phyloP scores from a whole-genome alignment of 2,329 filamentous ascomycete species.

The Sporothrix globosa region DNA sequence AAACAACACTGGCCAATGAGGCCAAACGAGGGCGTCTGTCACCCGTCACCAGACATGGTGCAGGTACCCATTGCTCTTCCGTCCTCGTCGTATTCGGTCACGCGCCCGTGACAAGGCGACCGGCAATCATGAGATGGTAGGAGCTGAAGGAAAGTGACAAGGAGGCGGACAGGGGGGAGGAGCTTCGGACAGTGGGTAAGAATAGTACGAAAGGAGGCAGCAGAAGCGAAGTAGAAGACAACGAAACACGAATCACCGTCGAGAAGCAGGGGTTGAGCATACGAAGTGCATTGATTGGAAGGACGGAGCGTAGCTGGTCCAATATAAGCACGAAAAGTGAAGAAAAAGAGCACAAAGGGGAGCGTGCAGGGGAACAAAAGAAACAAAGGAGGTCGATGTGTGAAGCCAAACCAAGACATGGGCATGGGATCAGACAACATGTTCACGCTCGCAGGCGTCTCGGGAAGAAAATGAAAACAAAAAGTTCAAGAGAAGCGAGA shows the following conservation, averaged over 20 bases:
- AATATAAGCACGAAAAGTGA: conserved; percentile 22
- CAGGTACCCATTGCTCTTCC: conserved; percentile 12
- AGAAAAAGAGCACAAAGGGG: not conserved
- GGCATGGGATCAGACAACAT: conserved; percentile 22
- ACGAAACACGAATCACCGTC: not conserved
- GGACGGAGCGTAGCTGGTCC: not conserved
- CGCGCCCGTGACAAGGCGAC: not conserved
- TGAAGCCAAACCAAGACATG: not conserved
- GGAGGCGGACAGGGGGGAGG: not conserved
- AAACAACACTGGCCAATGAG: not conserved
- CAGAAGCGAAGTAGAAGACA: not conserved
- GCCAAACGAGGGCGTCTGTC: not conserved
- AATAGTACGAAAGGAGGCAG: not conserved
- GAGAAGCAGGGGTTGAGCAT: not conserved
- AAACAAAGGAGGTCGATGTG: not conserved
- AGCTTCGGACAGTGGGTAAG: not conserved
- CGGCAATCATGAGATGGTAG: not conserved
- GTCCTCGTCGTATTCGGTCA: conserved; percentile 11
- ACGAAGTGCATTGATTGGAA: not conserved
- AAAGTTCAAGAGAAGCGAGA: not conserved
- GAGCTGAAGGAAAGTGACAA: not conserved
- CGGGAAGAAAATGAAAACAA: conserved; percentile 14
- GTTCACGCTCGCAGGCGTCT: not conserved
- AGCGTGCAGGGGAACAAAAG: not conserved
- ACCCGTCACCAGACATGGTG: conserved; percentile 16